These are phyloP conservation scores for Aspergillus awamori DNA, from an alignment of 2,329 filamentous ascomycete species.

Conservation along the genomic window DNA sequence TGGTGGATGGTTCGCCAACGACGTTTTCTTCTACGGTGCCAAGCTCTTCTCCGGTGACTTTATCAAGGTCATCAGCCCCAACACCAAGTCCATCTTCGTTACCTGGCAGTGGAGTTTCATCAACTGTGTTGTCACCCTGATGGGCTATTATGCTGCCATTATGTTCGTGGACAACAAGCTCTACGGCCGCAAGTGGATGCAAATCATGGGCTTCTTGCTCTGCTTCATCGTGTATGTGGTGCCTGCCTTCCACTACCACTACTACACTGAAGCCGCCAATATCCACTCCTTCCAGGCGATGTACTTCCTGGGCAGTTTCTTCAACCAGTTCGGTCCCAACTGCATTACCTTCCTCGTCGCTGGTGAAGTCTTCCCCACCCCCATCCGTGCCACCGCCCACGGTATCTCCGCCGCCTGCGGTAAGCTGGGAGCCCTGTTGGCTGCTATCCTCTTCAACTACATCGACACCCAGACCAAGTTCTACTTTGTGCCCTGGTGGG, in stretches of 20 bases:
- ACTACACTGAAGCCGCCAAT: constrained; percentile 3
- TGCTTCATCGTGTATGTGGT: constrained; percentile 10
- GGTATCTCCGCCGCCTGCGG: constrained; percentile 90
- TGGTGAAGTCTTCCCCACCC: constrained; percentile 90
- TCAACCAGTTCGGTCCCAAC: constrained; percentile 68
- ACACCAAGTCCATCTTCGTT: constrained; percentile 1
- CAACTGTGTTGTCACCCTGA: constrained; percentile 3
- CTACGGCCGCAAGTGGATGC: constrained; percentile 10
- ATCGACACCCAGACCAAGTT: constrained; percentile 11
- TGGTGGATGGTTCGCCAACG: constrained; percentile 9
- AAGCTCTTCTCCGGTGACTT: constrained; percentile 11
- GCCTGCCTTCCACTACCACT: constrained; percentile 8
- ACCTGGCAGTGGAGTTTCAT: constrained; percentile 10
- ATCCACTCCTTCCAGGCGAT: constrained; percentile 10
- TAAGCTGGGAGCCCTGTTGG: constrained; percentile 82
- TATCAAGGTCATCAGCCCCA: constrained; percentile 2
- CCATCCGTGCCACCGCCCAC: constrained; percentile 87
- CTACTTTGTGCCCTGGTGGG: constrained; percentile 10
- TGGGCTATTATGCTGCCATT: constrained; percentile 3
- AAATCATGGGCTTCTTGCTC: constrained; percentile 8
- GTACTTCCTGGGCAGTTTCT: constrained; percentile 11
- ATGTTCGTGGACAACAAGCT: constrained; percentile 9
- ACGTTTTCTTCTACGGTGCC: constrained; percentile 9
- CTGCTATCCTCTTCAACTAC: constrained; percentile 37
- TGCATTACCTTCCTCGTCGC: constrained; percentile 92